Conservation (phyloP, 2,329 filamentous ascomycete genomes). For the Monilinia polystroma region DNA sequence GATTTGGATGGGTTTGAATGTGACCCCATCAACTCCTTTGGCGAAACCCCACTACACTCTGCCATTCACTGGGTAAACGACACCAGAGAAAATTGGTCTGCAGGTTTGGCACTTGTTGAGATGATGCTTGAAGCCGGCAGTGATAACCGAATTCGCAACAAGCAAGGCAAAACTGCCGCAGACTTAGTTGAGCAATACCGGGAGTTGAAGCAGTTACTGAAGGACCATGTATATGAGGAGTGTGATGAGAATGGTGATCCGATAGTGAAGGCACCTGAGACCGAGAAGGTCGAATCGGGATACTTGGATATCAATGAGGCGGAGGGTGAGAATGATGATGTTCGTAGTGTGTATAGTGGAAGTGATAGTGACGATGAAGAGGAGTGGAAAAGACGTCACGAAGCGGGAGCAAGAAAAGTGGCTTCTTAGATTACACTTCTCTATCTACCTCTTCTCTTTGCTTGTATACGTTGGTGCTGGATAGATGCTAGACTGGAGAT, state of each 20-base stretch:
- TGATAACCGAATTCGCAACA: slow-evolving; percentile 64
- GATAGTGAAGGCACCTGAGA: neutral
- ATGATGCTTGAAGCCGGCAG: slow-evolving; percentile 82
- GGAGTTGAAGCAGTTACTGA: slow-evolving; percentile 60
- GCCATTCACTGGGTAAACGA: slow-evolving; percentile 75
- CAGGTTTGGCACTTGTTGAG: slow-evolving; percentile 65
- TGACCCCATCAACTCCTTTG: slow-evolving; percentile 31
- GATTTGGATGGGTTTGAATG: slow-evolving; percentile 56
- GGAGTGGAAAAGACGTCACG: slow-evolving; percentile 59
- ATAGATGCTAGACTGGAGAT: neutral
- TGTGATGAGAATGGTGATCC: neutral
- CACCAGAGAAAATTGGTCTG: slow-evolving; percentile 51
- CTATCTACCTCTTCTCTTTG: neutral
- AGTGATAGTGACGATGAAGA: slow-evolving; percentile 59
- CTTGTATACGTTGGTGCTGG: neutral
- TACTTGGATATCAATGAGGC: slow-evolving; percentile 25
- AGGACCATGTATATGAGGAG: slow-evolving; percentile 38
- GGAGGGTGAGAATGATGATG: slow-evolving; percentile 42
- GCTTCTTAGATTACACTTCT: neutral
- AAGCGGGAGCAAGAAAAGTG: slow-evolving; percentile 40
- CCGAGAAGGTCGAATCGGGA: neutral
- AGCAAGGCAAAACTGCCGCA: slow-evolving; percentile 66
- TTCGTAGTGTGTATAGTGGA: slow-evolving; percentile 58
- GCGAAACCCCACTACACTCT: slow-evolving; percentile 77
- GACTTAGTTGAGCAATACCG: slow-evolving; percentile 71